A percentile compares a stretch with the other conserved stretches of the same genome.
Evolutionary conservation across 306 rosid species (phyloP).

Genomic region (Quercus parvula): DNA sequence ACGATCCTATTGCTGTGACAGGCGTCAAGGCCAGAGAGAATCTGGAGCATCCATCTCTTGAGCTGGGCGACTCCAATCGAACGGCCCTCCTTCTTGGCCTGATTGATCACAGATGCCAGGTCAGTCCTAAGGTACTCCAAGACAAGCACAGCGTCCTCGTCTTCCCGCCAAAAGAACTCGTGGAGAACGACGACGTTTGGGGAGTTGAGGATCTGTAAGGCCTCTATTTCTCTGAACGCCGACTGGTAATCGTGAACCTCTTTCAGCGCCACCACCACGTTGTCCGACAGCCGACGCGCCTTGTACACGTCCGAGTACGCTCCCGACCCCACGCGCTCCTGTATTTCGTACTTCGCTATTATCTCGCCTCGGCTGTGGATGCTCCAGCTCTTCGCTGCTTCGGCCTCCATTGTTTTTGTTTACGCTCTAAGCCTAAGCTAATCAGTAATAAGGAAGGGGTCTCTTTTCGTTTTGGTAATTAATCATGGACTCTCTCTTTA

Average conservation of each 20-base stretch:
- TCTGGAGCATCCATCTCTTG: constrained; percentile 83
- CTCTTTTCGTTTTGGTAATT: too few relatives aligned
- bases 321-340: constrained; percentile 77
- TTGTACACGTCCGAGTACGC: constrained; percentile 86
- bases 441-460: too few relatives aligned
- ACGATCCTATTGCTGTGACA: constrained; percentile 70
- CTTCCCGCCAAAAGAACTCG: constrained; percentile 92
- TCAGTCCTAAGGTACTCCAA: constrained; percentile 64
- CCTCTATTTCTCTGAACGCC: constrained; percentile 80
- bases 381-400: constrained; percentile 72
- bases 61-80: constrained; percentile 48
- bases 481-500: too few relatives aligned
- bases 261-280: constrained; percentile 67
- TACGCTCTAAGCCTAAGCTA: too few relatives aligned
- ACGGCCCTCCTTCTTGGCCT: constrained; percentile 48
- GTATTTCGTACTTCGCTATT: constrained; percentile 56
- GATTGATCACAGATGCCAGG: constrained; percentile 50
- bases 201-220: constrained; percentile 54
- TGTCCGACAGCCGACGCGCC: constrained; percentile 67
- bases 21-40: constrained; percentile 61
- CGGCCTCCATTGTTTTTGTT: constrained; percentile 40
- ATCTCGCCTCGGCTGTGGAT: constrained; percentile 83
- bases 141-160: constrained; percentile 88
- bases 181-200: constrained; percentile 65
- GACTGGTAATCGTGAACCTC: constrained; percentile 87